phyloP scores from a whole-genome alignment of 208 protist genomes.

The Trypanosomatidae sp. region DNA sequence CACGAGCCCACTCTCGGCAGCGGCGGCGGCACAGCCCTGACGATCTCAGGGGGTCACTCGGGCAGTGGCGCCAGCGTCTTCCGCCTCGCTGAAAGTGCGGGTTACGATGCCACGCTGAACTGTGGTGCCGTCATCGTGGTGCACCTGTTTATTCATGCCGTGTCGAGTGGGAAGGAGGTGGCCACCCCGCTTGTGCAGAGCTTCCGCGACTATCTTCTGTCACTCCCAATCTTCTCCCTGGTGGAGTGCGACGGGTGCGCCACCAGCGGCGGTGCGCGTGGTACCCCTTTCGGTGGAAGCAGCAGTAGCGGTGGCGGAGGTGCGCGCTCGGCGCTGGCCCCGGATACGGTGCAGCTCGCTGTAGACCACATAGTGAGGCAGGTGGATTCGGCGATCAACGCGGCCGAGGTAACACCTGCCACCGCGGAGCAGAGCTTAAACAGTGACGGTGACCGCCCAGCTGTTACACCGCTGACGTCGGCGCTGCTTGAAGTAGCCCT shows the following conservation, averaged over 20 bases:
- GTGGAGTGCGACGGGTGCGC: constrained; percentile 32
- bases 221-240: constrained; percentile 65
- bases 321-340: constrained; percentile 33
- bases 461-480: constrained; percentile 12
- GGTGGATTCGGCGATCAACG: constrained; percentile 31
- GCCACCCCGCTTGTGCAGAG: constrained; percentile 61
- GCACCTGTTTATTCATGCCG: constrained; percentile 62
- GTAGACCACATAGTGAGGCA: constrained; percentile 52
- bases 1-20: constrained; percentile 7
- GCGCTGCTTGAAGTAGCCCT: constrained; percentile 67
- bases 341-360: constrained; percentile 59
- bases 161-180: constrained; percentile 29
- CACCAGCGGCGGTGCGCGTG: constrained; percentile 3
- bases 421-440: background rate
- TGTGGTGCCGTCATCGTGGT: constrained; percentile 82
- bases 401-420: background rate
- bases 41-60: background rate
- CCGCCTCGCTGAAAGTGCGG: constrained; percentile 1
- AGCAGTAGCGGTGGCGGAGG: constrained; percentile 1
- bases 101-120: constrained; percentile 68
- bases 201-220: constrained; percentile 72
- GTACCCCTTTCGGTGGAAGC: background rate
- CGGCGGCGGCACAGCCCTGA: constrained; percentile 7
- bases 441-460: background rate
- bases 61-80: constrained; percentile 8